Evolutionary conservation across 1,284 basidiomycete genomes (phyloP).

Genomic region (Hymenochaete sp.): DNA sequence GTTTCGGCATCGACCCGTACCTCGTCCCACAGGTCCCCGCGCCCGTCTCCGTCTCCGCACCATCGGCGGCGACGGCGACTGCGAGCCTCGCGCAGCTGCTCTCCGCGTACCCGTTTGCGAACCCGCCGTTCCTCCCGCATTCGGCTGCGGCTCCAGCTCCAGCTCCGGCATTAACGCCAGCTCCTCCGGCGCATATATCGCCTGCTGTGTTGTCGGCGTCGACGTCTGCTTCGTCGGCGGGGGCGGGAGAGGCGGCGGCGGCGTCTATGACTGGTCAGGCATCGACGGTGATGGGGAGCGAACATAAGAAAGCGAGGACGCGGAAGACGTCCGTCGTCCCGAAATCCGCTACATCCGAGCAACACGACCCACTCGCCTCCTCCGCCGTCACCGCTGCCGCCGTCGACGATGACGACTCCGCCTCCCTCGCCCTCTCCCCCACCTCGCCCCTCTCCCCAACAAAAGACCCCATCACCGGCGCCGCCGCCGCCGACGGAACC

Average conservation of each 20-base stretch:
- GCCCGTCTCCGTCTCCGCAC: too few relatives aligned
- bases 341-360: conserved; percentile 19
- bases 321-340: conserved; percentile 37
- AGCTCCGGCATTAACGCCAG: conserved; percentile 27
- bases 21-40: conserved; percentile 27
- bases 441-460: too few relatives aligned
- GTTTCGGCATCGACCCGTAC: conserved; percentile 56
- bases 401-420: conserved; percentile 14
- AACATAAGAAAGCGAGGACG: conserved; percentile 19
- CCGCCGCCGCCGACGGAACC: conserved; percentile 32
- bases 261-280: too few relatives aligned
- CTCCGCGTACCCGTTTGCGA: conserved; percentile 51
- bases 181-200: conserved; percentile 22
- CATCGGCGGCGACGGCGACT: conserved; percentile 27
- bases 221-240: not conserved
- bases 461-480: conserved; percentile 23
- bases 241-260: too few relatives aligned
- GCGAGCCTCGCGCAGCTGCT: conserved; percentile 48
- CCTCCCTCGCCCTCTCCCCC: conserved; percentile 31
- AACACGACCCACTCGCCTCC: conserved; percentile 18
- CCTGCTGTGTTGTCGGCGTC: conserved; percentile 13
- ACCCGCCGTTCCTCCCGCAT: conserved; percentile 37
- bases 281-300: too few relatives aligned
- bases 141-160: too few relatives aligned
- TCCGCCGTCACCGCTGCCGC: conserved; percentile 28